Evolutionary conservation across 345 rosid genomes (phyloP), one percentile per base, ranked within the genome.

Genomic region (Kernera saxatilis): DNA sequence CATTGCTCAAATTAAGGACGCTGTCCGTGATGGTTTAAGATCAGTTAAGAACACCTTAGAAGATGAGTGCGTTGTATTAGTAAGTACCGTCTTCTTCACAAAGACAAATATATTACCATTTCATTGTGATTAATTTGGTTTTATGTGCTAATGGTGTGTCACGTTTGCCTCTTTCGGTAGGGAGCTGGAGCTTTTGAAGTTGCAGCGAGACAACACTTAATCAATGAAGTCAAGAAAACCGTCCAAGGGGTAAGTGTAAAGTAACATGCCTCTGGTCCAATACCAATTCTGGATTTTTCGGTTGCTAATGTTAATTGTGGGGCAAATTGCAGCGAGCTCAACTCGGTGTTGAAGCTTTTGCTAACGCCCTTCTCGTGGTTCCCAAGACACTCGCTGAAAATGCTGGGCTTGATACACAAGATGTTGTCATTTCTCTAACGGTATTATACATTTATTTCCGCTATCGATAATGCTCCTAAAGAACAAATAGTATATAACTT

Each of bases 171-270:
- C 22, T 66, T 53, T 50, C 23, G 33, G 13, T 77, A 89, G 99
- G 99, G 99, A 56, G 99, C 99, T 3, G 98, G 96, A 75, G 97
- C 99, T 54, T 94, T 94, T 82, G 99, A 94, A 84, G 84, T 92
- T 72, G 97, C 98, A 45, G 97, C 98, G 18, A 89, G 98, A 76
- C 97, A 92, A 44, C 70, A 87, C 83, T 81, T 94, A 26, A 73
- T 88, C 64, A 87, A 83, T 74, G 96, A 89, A 81, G 91, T 94
- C 49, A 91, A 92, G 82, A 94, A 88, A 83, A 91, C 86, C 17
- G 96, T 94, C 64, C 73, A 89, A 81, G 98, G 99, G 98, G 98
- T 94, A 86, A 63, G 51, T 37, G 15, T 27, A 32, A 6, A 74
- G 54, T 17, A 49, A 50, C 21, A 23, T 50, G n/a, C 2, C 10